Conservation (phyloP, 371 early-diverging fungal species). For the Gilbertella persicaria region DNA sequence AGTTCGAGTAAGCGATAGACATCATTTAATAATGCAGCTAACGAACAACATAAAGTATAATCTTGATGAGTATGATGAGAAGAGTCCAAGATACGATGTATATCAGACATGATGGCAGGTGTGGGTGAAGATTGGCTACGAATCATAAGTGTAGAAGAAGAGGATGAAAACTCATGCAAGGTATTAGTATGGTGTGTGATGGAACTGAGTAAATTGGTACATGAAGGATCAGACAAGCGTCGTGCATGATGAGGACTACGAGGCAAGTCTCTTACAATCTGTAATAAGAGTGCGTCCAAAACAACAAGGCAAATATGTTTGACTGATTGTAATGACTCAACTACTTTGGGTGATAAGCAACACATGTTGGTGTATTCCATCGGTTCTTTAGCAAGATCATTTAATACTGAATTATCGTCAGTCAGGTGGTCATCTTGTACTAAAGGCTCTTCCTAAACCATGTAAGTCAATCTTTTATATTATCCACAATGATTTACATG, state of each 20-base stretch:
- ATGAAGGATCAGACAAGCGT: too few relatives aligned
- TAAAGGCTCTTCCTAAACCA: not conserved
- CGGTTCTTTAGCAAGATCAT: slow-evolving; percentile 14
- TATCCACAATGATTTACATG: not conserved
- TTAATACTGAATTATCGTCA: slow-evolving; percentile 2
- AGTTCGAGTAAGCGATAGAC: slow-evolving; percentile 44
- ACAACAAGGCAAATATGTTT: slow-evolving; percentile 38
- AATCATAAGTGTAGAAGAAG: slow-evolving; percentile 7
- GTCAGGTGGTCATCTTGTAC: slow-evolving; percentile 4
- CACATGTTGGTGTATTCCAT: not conserved
- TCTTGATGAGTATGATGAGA: slow-evolving; percentile 19
- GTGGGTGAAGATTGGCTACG: slow-evolving; percentile 36
- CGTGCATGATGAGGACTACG: slow-evolving; percentile 2
- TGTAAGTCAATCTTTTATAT: not conserved
- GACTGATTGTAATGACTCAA: slow-evolving; percentile 36
- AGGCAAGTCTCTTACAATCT: slow-evolving; percentile 25
- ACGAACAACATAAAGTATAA: slow-evolving; percentile 45
- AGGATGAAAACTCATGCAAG: slow-evolving; percentile 11
- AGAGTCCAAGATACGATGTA: slow-evolving; percentile 30
- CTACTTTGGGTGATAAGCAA: slow-evolving; percentile 22
- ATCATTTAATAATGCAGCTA: slow-evolving; percentile 43
- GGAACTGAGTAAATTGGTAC: slow-evolving; percentile 25
- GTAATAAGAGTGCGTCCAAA: slow-evolving; percentile 34
- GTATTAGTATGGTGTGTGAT: slow-evolving; percentile 32
- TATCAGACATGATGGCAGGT: slow-evolving; percentile 30